Evolutionary conservation across 768 basidiomycete species (phyloP).

Genomic region (Kwoniella botswanensis): DNA sequence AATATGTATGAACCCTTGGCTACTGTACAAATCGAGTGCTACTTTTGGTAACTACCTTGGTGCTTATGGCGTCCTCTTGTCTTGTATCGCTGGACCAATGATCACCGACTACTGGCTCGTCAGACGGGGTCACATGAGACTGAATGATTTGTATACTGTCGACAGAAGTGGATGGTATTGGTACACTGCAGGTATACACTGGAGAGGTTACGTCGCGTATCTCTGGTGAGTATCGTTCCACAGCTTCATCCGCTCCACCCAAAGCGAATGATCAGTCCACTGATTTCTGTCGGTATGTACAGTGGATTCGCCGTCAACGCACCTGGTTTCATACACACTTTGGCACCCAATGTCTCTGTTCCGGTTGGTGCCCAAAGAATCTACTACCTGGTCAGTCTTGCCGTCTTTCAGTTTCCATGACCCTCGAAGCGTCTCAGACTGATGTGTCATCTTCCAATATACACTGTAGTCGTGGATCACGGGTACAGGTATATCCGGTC

Average conservation of each 20-base stretch:
- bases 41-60: constrained; percentile 80
- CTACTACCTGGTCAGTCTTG: constrained; percentile 38
- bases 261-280: constrained; percentile 63
- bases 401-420: too few relatives aligned
- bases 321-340: constrained; percentile 78
- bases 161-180: constrained; percentile 71
- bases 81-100: constrained; percentile 80
- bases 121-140: constrained; percentile 71
- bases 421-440: background rate
- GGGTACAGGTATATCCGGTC: constrained; percentile 73
- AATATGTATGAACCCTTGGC: constrained; percentile 67
- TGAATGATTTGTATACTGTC: constrained; percentile 71
- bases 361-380: constrained; percentile 70
- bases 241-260: background rate
- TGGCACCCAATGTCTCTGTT: constrained; percentile 61
- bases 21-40: constrained; percentile 73
- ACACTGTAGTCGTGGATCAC: constrained; percentile 74
- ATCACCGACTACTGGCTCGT: constrained; percentile 80
- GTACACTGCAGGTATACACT: constrained; percentile 76
- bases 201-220: constrained; percentile 63
- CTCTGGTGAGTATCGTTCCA: constrained; percentile 17
- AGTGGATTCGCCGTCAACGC: constrained; percentile 80
- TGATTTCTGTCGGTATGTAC: constrained; percentile 64
- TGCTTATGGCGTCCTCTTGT: constrained; percentile 73
- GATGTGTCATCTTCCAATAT: constrained; percentile 60